Evolutionary conservation across 371 early-diverging fungal species (phyloP).

Genomic region (Pancytospora philotis): DNA sequence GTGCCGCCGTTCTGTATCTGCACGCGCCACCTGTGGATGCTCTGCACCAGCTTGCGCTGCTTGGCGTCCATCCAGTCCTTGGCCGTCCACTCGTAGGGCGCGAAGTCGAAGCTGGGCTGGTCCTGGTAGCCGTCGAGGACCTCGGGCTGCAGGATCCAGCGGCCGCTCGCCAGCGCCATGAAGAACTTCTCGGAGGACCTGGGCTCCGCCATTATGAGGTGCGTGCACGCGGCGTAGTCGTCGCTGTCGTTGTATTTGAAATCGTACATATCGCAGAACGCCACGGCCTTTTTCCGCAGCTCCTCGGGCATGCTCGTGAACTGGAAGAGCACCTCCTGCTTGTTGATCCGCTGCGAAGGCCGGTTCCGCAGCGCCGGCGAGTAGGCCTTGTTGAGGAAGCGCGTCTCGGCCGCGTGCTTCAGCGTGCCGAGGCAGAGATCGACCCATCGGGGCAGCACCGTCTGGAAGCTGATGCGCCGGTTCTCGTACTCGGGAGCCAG

Average conservation of each 20-base stretch:
- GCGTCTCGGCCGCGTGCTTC: conserved; percentile 42
- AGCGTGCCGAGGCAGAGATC: conserved; percentile 50
- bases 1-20: conserved; percentile 32
- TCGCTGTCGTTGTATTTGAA: conserved; percentile 39
- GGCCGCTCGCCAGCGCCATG: conserved; percentile 48
- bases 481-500: conserved; percentile 17
- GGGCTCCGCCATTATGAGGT: conserved; percentile 56
- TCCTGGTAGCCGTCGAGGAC: conserved; percentile 51
- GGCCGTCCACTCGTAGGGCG: conserved; percentile 45
- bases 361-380: background rate
- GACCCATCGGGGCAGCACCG: conserved; percentile 43
- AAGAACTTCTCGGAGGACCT: conserved; percentile 58
- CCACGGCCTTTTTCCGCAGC: conserved; percentile 47
- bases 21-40: conserved; percentile 45
- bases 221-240: conserved; percentile 52
- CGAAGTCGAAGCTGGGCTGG: conserved; percentile 38
- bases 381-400: conserved; percentile 22
- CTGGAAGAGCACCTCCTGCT: conserved; percentile 45
- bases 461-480: background rate
- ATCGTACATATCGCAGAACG: conserved; percentile 34
- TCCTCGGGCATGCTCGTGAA: conserved; percentile 50
- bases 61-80: conserved; percentile 23
- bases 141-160: conserved; percentile 50
- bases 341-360: background rate
- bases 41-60: conserved; percentile 33